Conservation (phyloP, 2,329 filamentous ascomycete genomes). For the Bipolaris victoriae region DNA sequence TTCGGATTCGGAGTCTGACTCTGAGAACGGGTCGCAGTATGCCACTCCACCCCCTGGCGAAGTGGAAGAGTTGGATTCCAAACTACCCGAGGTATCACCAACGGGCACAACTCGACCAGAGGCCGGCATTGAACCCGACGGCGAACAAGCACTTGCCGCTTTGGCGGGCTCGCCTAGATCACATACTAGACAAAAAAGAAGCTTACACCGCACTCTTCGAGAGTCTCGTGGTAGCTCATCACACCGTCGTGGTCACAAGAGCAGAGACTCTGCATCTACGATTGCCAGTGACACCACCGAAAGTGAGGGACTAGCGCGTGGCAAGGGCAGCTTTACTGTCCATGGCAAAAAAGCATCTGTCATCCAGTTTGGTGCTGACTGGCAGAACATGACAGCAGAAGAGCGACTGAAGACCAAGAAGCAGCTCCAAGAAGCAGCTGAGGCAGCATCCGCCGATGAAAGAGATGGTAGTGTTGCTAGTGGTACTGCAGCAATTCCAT, state of each 20-base stretch:
- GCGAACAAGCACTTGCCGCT: slow-evolving; percentile 33
- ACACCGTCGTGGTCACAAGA: slow-evolving; percentile 74
- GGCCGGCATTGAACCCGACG: slow-evolving; percentile 37
- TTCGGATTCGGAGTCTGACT: slow-evolving; percentile 37
- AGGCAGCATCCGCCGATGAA: slow-evolving; percentile 34
- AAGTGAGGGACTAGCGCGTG: slow-evolving; percentile 75
- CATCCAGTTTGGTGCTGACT: slow-evolving; percentile 92
- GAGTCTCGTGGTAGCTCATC: slow-evolving; percentile 72
- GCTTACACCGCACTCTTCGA: slow-evolving; percentile 85
- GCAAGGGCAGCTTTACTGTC: slow-evolving; percentile 88
- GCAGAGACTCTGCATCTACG: slow-evolving; percentile 73
- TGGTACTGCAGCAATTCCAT: slow-evolving; percentile 30
- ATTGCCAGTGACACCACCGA: slow-evolving; percentile 56
- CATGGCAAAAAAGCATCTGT: slow-evolving; percentile 98
- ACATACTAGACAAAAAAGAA: slow-evolving; percentile 76
- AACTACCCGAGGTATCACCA: slow-evolving; percentile 33
- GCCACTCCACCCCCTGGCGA: slow-evolving; percentile 43
- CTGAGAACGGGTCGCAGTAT: slow-evolving; percentile 33
- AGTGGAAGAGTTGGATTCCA: slow-evolving; percentile 24
- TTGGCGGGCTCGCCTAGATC: slow-evolving; percentile 56
- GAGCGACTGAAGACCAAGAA: slow-evolving; percentile 49
- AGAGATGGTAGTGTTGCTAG: slow-evolving; percentile 35
- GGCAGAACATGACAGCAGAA: slow-evolving; percentile 65
- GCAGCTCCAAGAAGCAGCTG: slow-evolving; percentile 44
- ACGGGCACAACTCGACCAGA: slow-evolving; percentile 35